phyloP scores from a whole-genome alignment of 1,284 basidiomycete species.

The Mrakiaceae sp. region DNA sequence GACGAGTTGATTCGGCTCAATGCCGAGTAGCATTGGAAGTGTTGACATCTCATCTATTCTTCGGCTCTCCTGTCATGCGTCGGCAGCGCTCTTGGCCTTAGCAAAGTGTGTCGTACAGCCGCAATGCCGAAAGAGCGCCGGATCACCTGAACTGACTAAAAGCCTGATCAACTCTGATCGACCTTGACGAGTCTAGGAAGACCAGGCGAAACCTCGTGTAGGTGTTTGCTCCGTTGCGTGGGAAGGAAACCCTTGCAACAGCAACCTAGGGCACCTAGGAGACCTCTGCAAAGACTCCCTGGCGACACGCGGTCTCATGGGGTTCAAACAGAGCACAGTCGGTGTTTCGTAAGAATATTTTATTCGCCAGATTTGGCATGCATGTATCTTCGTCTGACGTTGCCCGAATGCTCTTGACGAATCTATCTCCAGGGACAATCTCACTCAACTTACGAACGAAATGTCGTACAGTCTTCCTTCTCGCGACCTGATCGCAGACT shows the following conservation, averaged over 20 bases:
- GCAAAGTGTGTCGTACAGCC: slow-evolving; percentile 6
- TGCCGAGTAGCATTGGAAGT: neutral
- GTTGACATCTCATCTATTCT: neutral
- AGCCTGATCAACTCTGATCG: neutral
- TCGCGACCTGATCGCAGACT: slow-evolving; percentile 62
- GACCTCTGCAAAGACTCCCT: slow-evolving; percentile 40
- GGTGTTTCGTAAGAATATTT: slow-evolving; percentile 50
- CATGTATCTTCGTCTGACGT: slow-evolving; percentile 24
- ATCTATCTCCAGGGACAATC: neutral
- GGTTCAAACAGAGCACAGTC: slow-evolving; percentile 66
- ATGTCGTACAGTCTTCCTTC: slow-evolving; percentile 57
- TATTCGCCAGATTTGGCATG: neutral
- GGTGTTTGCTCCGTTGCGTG: slow-evolving; percentile 81
- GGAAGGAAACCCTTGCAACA: slow-evolving; percentile 78
- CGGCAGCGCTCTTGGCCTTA: neutral
- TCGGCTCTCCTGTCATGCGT: neutral
- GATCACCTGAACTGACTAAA: no score
- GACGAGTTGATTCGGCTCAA: no score
- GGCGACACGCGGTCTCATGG: slow-evolving; percentile 44
- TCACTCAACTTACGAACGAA: slow-evolving; percentile 20
- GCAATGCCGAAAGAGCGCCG: slow-evolving; percentile 4
- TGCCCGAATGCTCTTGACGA: neutral
- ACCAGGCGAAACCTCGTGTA: slow-evolving; percentile 73
- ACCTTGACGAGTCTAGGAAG: slow-evolving; percentile 48
- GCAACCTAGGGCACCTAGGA: slow-evolving; percentile 62